Evolutionary conservation across 179 eudicot genomes (phyloP).

Genomic region (Silene vulgaris): DNA sequence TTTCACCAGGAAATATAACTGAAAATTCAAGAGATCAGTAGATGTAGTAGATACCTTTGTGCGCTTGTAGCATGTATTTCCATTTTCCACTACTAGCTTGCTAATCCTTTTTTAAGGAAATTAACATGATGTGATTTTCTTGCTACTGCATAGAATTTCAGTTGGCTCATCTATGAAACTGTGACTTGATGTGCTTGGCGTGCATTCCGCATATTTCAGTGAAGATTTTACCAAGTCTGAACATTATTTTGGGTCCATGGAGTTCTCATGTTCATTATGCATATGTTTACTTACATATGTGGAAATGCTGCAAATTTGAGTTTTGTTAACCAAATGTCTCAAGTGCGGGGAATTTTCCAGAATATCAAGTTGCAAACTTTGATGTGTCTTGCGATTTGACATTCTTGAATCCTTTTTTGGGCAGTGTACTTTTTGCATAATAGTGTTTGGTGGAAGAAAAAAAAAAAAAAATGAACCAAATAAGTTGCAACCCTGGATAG

Average conservation of each 20-base stretch:
- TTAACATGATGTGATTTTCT: not conserved
- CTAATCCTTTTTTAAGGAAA: not conserved
- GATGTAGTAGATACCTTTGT: not conserved
- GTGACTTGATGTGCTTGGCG: not conserved
- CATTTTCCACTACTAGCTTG: conserved; percentile 7
- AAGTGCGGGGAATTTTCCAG: not conserved
- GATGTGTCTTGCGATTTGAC: not conserved
- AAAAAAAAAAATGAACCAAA: not conserved
- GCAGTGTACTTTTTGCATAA: not conserved
- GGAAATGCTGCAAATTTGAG: not conserved
- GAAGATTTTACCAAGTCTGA: conserved; percentile 6
- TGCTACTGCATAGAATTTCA: not conserved
- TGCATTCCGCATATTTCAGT: conserved; percentile 9
- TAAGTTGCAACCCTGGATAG: not conserved
- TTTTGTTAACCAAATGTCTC: not conserved
- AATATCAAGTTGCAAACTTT: not conserved
- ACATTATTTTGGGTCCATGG: not conserved
- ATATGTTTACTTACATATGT: not conserved
- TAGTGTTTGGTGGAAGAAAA: not conserved
- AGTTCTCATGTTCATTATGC: not conserved
- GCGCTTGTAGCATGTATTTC: not conserved
- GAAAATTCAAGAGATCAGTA: conserved; percentile 7
- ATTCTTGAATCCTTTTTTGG: not conserved
- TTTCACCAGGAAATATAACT: not conserved
- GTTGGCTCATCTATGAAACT: not conserved